A percentile compares a stretch with the other conserved stretches of the same genome.
Conservation (phyloP, 495 filamentous ascomycete genomes). For the Opeltia flavorubescens region DNA sequence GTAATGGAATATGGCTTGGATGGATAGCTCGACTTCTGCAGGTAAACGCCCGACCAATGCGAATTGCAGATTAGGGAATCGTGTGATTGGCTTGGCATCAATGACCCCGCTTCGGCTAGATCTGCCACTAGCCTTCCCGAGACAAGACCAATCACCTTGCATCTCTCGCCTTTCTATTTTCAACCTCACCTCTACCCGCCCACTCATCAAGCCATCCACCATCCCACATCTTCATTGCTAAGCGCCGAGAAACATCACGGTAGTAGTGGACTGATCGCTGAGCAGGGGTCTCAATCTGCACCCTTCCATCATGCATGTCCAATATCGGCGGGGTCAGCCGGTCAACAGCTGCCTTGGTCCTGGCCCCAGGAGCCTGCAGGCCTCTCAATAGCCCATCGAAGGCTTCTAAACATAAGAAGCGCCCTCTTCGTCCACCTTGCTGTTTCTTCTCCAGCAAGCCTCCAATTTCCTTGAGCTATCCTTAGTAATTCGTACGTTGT, state of each 20-base stretch:
- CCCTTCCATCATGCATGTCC: conserved; percentile 2
- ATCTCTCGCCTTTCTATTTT: conserved; percentile 1
- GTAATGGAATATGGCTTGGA: not conserved
- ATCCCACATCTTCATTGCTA: not conserved
- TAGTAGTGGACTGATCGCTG: not conserved
- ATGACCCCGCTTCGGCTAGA: not conserved
- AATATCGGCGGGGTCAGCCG: not conserved
- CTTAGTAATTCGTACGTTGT: conserved; percentile 19
- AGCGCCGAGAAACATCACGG: not conserved
- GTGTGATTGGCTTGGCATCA: not conserved
- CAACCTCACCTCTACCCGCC: not conserved
- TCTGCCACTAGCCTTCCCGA: not conserved
- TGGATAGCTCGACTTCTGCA: not conserved
- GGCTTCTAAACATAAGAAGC: conserved; percentile 11
- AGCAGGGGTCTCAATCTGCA: not conserved
- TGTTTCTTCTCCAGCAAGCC: conserved; percentile 62
- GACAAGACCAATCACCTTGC: not conserved
- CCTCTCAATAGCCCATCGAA: conserved; percentile 2
- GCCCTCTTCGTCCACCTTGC: conserved; percentile 24
- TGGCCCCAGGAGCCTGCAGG: not conserved
- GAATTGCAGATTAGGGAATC: not conserved
- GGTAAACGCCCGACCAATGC: conserved; percentile 1
- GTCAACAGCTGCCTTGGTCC: not conserved
- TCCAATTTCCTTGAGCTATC: conserved; percentile 51
- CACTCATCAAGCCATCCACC: not conserved